phyloP scores from a whole-genome alignment of 306 rosid species.

The Notholithocarpus densiflorus region DNA sequence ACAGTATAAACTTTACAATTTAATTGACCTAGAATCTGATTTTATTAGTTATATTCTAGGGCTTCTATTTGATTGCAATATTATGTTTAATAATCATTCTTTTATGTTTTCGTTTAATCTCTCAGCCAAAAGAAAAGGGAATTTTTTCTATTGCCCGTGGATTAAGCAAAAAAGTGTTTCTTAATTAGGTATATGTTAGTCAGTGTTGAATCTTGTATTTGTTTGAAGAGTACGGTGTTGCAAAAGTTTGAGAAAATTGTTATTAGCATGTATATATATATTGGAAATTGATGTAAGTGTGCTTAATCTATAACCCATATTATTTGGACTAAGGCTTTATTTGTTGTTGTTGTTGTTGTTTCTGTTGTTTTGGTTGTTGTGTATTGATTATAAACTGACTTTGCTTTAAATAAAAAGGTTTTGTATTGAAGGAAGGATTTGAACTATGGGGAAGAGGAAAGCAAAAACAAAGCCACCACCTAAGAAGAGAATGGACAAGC shows the following conservation, averaged over 20 bases:
- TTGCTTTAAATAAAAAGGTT: background rate
- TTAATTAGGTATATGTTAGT: background rate
- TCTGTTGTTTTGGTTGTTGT: no score
- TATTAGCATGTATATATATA: background rate
- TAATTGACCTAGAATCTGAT: background rate
- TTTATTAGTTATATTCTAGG: background rate
- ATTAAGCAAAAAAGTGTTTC: background rate
- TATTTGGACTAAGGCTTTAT: no score
- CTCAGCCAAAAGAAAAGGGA: background rate
- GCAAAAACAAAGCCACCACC: constrained; percentile 91
- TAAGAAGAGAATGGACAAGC: constrained; percentile 94
- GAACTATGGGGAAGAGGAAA: constrained; percentile 89
- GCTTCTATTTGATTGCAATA: background rate
- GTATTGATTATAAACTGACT: background rate
- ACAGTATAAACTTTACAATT: background rate
- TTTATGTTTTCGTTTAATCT: background rate
- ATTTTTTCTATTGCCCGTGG: background rate
- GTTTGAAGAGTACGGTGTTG: background rate
- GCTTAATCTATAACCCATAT: background rate
- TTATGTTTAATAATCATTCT: background rate
- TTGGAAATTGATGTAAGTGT: background rate
- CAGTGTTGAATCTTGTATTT: background rate
- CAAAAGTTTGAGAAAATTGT: background rate
- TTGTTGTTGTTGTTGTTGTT: no score
- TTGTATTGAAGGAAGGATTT: constrained; percentile 24